Percentiles rank a stretch among this genome's conserved stretches.
phyloP scores from a whole-genome alignment of 495 filamentous ascomycete genomes.

The Penicillium paxilli region DNA sequence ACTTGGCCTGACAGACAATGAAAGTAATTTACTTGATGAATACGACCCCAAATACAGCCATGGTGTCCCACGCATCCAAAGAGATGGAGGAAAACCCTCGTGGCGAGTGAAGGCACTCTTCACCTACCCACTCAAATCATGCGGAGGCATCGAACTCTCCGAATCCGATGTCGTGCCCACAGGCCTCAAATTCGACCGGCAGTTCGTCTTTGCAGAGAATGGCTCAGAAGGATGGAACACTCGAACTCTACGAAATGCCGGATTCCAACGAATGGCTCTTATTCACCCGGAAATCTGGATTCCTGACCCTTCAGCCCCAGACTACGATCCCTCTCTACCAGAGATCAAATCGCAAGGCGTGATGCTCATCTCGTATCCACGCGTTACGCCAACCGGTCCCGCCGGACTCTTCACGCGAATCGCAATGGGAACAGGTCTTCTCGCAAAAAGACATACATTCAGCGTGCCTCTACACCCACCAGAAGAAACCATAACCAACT shows the following conservation, averaged over 20 bases:
- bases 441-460: constrained; percentile 40
- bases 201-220: constrained; percentile 78
- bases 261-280: constrained; percentile 69
- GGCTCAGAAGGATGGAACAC: constrained; percentile 61
- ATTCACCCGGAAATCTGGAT: constrained; percentile 78
- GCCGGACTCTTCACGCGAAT: constrained; percentile 9
- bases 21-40: constrained; percentile 41
- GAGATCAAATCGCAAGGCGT: constrained; percentile 40
- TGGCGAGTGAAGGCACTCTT: constrained; percentile 77
- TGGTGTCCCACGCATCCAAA: constrained; percentile 15
- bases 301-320: constrained; percentile 59
- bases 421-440: constrained; percentile 22
- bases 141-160: constrained; percentile 73
- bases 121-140: constrained; percentile 89
- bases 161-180: constrained; percentile 63
- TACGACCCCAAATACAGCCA: constrained; percentile 35
- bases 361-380: constrained; percentile 40
- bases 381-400: constrained; percentile 12
- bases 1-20: constrained; percentile 27
- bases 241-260: constrained; percentile 68
- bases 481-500: constrained; percentile 44
- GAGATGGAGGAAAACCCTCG: constrained; percentile 21
- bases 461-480: constrained; percentile 66
- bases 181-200: constrained; percentile 80
- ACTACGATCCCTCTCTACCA: constrained; percentile 35